phyloP scores from a whole-genome alignment of 2,329 filamentous ascomycete species.

The Xylariaceae sp. region DNA sequence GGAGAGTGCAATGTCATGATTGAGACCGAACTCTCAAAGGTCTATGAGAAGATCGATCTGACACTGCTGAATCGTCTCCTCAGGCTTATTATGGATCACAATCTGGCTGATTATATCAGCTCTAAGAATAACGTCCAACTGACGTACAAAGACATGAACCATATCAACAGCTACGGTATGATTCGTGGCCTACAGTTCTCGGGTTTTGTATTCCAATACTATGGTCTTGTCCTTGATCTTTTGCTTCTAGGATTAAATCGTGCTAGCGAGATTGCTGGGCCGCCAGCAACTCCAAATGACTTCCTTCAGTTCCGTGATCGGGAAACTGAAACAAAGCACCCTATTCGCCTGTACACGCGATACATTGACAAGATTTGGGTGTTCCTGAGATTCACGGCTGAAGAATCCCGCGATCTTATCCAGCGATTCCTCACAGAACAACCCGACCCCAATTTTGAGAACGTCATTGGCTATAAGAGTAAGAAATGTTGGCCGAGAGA shows the following conservation, averaged over 20 bases:
- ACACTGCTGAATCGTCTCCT: constrained; percentile 91
- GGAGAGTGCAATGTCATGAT: constrained; percentile 99
- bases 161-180: constrained; percentile 98
- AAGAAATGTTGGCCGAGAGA: constrained; percentile 99
- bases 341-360: constrained; percentile 93
- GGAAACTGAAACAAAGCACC: constrained; percentile 86
- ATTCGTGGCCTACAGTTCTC: constrained; percentile 97
- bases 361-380: constrained; percentile 99
- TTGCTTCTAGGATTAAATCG: constrained; percentile 87
- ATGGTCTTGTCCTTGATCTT: constrained; percentile 90
- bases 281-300: constrained; percentile 90
- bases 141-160: constrained; percentile 99
- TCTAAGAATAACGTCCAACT: constrained; percentile 99
- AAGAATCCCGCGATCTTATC: constrained; percentile 92
- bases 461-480: constrained; percentile 97
- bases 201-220: constrained; percentile 98
- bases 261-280: constrained; percentile 95
- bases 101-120: constrained; percentile 97
- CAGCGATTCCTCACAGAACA: constrained; percentile 97
- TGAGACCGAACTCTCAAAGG: constrained; percentile 96
- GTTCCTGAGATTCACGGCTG: constrained; percentile 87
- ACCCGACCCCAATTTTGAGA: constrained; percentile 97
- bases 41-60: constrained; percentile 98
- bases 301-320: constrained; percentile 95
- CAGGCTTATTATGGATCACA: constrained; percentile 97